Evolutionary conservation across 805 yeast species (phyloP).

Genomic region (Isabelozyma rhagii): DNA sequence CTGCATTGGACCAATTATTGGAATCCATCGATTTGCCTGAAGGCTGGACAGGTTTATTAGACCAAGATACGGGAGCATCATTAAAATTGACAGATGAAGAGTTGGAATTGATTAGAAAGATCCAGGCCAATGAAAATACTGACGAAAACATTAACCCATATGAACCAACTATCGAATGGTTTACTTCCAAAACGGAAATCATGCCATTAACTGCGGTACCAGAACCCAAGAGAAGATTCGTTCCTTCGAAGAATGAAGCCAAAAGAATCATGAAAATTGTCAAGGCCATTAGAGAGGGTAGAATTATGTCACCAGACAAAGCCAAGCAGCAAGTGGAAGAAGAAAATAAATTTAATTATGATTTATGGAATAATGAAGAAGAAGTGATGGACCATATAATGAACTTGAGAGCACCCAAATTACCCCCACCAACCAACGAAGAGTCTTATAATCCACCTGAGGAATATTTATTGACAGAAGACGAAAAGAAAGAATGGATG

Average conservation of each 20-base stretch:
- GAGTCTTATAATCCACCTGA: conserved; percentile 97
- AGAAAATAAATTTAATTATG: conserved; percentile 55
- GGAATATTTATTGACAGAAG: conserved; percentile 80
- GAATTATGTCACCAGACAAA: conserved; percentile 73
- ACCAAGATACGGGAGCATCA: conserved; percentile 80
- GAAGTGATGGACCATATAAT: conserved; percentile 72
- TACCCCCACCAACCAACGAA: conserved; percentile 94
- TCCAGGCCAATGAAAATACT: conserved; percentile 81
- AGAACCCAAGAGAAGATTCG: conserved; percentile 95
- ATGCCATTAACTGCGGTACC: conserved; percentile 94
- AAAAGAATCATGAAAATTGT: conserved; percentile 95
- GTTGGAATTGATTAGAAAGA: conserved; percentile 78
- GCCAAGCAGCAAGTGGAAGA: conserved; percentile 51
- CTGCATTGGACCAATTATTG: conserved; percentile 85
- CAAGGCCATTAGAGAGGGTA: conserved; percentile 92
- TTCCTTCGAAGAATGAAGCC: conserved; percentile 96
- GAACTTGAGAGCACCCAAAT: conserved; percentile 92
- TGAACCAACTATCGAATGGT: conserved; percentile 95
- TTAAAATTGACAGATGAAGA: conserved; percentile 85
- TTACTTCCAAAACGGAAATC: conserved; percentile 74
- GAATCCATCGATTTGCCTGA: conserved; percentile 93
- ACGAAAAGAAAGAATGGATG: conserved; percentile 72
- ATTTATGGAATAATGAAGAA: conserved; percentile 71
- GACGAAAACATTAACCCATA: conserved; percentile 81
- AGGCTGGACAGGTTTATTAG: conserved; percentile 97